Evolutionary conservation across 768 basidiomycete species (phyloP), one percentile per base, ranked within the genome.

Genomic region (Imleria badia): DNA sequence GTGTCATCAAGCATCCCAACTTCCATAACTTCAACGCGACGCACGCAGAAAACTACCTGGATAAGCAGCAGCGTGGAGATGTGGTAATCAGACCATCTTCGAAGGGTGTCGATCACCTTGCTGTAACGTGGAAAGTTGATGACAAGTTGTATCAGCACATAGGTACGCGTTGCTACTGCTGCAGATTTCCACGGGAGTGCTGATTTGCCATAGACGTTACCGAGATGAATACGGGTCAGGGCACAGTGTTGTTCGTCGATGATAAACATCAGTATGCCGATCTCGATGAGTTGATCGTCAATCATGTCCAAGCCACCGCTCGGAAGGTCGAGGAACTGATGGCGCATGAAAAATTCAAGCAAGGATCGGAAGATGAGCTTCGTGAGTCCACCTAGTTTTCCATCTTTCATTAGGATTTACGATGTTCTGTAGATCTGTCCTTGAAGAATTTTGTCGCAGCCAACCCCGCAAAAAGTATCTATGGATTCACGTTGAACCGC

Each of bases 41-140:
- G 14, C 89, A 97, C 61, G 95, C 97, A 2, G 97, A 98, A 72
- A 80, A 85, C 34, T 90, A 88, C 67, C 77, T 99, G 56, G 89
- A 92, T 60, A 86, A 86, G 61, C 91, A 93, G 68, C 93, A 94
- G 62, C 84, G 92, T 19, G 97, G 97, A 11, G 97, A 98, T 70
- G 95, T 96, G 38, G 91, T 98, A 39, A 94, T 99, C 59, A 79
- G 97, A 42, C 97, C 97, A 1, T 96, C 94, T 17, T 98, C 96
- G 5, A 94, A 95, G 71, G 96, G 96, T 14, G 75, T 80, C 35
- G 83, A 97, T 63, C 97, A 98, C 73, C 78, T 99, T 35, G 96
- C 96, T 41, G 89, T 99, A 11, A 99, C 97, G 0, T 99, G 97
- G 97, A 99, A 98, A 74, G 94, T 99, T 3, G 96, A 95, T 59